These are phyloP conservation scores for Starmera quercuum DNA, from an alignment of 805 yeast species.

Conservation along the genomic window DNA sequence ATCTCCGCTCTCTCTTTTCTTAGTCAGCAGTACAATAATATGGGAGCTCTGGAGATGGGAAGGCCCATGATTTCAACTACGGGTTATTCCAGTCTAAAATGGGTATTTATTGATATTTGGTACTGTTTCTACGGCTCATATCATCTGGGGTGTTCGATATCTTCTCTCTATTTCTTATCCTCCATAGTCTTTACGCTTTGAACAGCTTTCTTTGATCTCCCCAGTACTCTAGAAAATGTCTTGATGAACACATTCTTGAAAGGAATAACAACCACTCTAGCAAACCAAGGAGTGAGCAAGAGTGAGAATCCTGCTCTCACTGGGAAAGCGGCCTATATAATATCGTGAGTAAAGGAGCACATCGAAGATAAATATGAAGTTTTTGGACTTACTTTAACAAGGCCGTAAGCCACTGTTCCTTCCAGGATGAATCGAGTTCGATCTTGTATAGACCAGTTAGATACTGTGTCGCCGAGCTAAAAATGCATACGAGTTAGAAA, in stretches of 20 bases:
- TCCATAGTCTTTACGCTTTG: too few species aligned
- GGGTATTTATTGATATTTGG: too few species aligned
- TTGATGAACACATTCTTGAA: slow-evolving; percentile 21
- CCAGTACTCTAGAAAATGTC: background rate
- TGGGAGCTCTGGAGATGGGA: too few species aligned
- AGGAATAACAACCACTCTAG: slow-evolving; percentile 44
- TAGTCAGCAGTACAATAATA: too few species aligned
- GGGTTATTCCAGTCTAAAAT: too few species aligned
- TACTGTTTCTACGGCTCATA: too few species aligned
- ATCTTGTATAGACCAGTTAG: slow-evolving; percentile 34
- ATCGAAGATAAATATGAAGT: background rate
- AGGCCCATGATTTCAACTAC: too few species aligned
- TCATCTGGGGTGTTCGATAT: too few species aligned
- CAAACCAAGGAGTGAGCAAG: slow-evolving; percentile 49
- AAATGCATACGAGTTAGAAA: slow-evolving; percentile 13
- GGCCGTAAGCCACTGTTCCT: slow-evolving; percentile 70
- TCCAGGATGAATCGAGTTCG: slow-evolving; percentile 51
- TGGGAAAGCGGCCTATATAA: slow-evolving; percentile 35
- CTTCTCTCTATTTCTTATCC: too few species aligned
- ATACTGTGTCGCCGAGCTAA: slow-evolving; percentile 16
- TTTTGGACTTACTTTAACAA: slow-evolving; percentile 38
- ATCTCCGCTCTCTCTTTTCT: too few species aligned
- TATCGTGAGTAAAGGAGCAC: background rate
- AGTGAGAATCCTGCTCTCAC: slow-evolving; percentile 43
- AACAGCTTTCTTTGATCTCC: background rate